Evolutionary conservation across 2,329 filamentous ascomycete genomes (phyloP).

Genomic region (Cytospora piceicola): DNA sequence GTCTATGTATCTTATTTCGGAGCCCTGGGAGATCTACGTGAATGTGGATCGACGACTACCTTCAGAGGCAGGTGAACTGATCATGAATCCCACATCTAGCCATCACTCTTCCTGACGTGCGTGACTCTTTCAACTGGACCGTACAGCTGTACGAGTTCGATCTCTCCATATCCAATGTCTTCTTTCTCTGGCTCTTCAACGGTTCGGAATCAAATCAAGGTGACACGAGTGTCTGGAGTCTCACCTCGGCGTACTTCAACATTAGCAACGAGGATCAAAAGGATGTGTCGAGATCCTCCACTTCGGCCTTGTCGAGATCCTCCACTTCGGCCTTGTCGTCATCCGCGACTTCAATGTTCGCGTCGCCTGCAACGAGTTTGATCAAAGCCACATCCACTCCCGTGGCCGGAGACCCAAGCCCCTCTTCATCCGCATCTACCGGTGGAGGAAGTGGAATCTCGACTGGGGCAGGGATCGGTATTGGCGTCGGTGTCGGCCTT

Average conservation of each 20-base stretch:
- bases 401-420: not conserved
- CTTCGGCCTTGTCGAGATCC: not conserved
- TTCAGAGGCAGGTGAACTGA: not conserved
- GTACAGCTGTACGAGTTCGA: conserved; percentile 31
- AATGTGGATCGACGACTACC: not conserved
- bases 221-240: not conserved
- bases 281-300: not conserved
- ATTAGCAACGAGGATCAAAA: conserved; percentile 27
- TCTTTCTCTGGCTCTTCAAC: conserved; percentile 35
- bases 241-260: conserved; percentile 31
- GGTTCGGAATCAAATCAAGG: conserved; percentile 28
- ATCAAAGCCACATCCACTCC: not conserved
- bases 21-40: not conserved
- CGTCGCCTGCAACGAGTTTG: not conserved
- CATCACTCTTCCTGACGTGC: not conserved
- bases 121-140: conserved; percentile 30
- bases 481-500: conserved; percentile 19
- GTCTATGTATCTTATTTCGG: not conserved
- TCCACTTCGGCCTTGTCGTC: not conserved
- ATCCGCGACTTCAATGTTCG: not conserved
- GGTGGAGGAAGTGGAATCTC: conserved; percentile 7
- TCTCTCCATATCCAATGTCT: conserved; percentile 28
- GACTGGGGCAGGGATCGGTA: conserved; percentile 6
- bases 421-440: not conserved
- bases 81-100: not conserved